Base-by-base conservation (phyloP, 2,329 filamentous ascomycete species). In the Passalora sequoiae region DNA sequence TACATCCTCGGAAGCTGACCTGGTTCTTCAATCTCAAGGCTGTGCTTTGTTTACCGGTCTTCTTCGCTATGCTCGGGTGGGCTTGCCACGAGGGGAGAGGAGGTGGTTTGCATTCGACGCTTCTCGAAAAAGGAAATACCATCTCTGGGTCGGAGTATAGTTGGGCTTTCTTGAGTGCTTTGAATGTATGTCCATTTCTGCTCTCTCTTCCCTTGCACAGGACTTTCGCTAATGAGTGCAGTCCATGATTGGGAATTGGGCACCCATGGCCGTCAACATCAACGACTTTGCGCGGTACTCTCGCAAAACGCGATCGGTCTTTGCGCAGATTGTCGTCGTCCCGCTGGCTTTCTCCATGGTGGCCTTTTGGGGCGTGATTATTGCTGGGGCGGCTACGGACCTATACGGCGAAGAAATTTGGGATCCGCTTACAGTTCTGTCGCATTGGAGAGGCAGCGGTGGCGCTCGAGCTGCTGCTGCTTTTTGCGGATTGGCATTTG, bases 141-240 rank as follows among this genome's bases (percentile, higher is more conserved):
- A 44, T 53, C 19, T 48, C 50, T 3, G 57, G 57, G 1, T 53
- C 52, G 7, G 44, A 48, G 16, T 47, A 59, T 37, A 54, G 45
- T 6, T 60, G 58, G 58, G 57, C 55, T 1, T 58, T 63, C 43
- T 58, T 63, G 54, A 57, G 45, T 25, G 58, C 56, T 7, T 46
- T 61, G 13, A 61, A 62, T 38, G 57, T 30, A 20, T 16, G 31
- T 24, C 15, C 6, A 7, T 12, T n/a, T n/a, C n/a, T n/a, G n/a
- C n/a, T n/a, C n/a, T n/a, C n/a, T n/a, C n/a, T n/a, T n/a, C n/a
- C n/a, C n/a, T n/a, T n/a, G n/a, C n/a, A n/a, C n/a, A n/a, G n/a
- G n/a, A 3, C 17, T 19, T 15, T 13, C 8, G 8, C 9, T 32
- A 2, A 10, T 8, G 4, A 5, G 5, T 3, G 22, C 17, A 52